Conservation (phyloP, 1,284 basidiomycete species). For the Malassezia caprae region DNA sequence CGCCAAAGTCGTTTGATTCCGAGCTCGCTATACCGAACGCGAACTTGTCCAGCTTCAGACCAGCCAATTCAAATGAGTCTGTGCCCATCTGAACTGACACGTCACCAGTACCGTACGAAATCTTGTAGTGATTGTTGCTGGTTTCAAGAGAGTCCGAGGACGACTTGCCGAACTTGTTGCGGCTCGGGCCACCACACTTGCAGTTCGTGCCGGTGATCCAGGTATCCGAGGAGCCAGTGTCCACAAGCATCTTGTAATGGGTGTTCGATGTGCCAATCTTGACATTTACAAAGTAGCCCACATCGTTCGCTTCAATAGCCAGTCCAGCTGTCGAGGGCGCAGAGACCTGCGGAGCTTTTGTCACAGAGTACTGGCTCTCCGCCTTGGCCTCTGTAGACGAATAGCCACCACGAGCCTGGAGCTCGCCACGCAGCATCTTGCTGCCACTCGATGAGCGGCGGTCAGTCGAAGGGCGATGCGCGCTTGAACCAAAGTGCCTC, state of each 20-base stretch:
- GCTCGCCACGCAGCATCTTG: not conserved
- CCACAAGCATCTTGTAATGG: conserved; percentile 61
- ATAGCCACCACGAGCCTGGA: conserved; percentile 6
- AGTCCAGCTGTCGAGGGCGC: conserved; percentile 60
- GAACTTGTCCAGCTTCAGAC: conserved; percentile 57
- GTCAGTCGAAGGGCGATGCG: not conserved
- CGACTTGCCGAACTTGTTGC: conserved; percentile 59
- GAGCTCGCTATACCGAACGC: conserved; percentile 62
- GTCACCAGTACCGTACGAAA: conserved; percentile 64
- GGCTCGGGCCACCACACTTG: conserved; percentile 42
- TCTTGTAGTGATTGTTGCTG: conserved; percentile 54
- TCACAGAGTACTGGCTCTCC: conserved; percentile 19
- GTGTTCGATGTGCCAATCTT: conserved; percentile 67
- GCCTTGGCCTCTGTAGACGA: conserved; percentile 10
- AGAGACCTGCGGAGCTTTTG: conserved; percentile 47
- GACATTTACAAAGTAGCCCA: conserved; percentile 62
- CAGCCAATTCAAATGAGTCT: conserved; percentile 63
- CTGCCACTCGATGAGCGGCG: conserved; percentile 4
- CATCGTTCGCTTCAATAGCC: conserved; percentile 59
- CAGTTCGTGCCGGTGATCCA: conserved; percentile 53
- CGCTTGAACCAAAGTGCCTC: not conserved
- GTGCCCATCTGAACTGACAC: conserved; percentile 60
- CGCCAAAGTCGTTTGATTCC: conserved; percentile 59
- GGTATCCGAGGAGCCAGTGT: conserved; percentile 73
- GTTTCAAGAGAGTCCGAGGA: conserved; percentile 61